Evolutionary conservation across 2,329 filamentous ascomycete species (phyloP), one percentile per base, ranked within the genome.

Genomic region (Tricladium varicosporioides): DNA sequence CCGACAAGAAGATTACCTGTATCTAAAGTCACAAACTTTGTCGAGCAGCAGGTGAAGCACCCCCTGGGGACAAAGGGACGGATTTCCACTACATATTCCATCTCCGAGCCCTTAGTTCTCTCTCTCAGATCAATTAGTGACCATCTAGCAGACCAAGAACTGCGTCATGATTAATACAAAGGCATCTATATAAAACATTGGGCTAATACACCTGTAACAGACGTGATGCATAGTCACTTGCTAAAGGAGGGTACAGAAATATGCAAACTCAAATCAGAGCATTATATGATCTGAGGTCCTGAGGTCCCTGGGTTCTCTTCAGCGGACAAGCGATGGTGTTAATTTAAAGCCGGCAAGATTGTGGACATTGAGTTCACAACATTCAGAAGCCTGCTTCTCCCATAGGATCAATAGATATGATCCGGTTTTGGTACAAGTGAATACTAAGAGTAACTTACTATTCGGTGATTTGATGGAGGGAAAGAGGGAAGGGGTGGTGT

Each of bases 401-500:
- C 67, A 7, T n/a, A 48, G 9, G 45, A 59, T 5, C 62, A 67
- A 33, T 69, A 70, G 48, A 60, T 13, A 58, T 69, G 4, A 61
- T 67, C 13, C 59, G 60, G 5, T 66, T 2, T 53, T 70, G 2
- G 60, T 68, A 5, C 54, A 60, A 27, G 56, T 59, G 1, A 64
- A 67, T 48, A 48, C 63, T 14, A 59, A 55, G 5, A 36, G 59
- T 5, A 15, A 57, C 33, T 50, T 61, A 18, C 48, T 54, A 10
- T 67, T 67, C 18, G 63, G 69, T 58, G 67, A 70, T 56, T 54
- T 69, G 40, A 65, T 69, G 43, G 59, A 63, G 49, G 65, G 65
- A 10, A 63, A 63, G 27, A 60, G 60, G 1, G 56, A 60, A 15
- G 61, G 61, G 4, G 32, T 57, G 15, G 52, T 63, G 1, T 53